Percentiles rank a stretch among this genome's conserved stretches.
These are phyloP conservation scores for Panus rudis DNA, from an alignment of 768 basidiomycete genomes.

Conservation along the genomic window DNA sequence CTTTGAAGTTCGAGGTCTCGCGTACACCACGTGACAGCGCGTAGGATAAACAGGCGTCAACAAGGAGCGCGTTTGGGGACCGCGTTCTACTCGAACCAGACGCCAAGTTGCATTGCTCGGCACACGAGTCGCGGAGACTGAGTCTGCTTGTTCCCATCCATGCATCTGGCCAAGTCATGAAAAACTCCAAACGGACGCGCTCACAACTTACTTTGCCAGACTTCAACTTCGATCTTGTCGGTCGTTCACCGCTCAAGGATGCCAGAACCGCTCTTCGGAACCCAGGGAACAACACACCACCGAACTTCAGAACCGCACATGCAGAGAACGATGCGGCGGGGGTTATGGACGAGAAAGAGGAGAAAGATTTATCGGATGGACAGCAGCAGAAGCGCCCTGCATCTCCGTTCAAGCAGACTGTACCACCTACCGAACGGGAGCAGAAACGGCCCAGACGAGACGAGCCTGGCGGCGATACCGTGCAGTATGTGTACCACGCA, in stretches of 20 bases:
- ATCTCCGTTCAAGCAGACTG: background rate
- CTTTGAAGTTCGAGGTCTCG: too few species aligned
- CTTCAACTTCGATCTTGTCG: background rate
- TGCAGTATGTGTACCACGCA: background rate
- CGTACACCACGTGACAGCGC: too few species aligned
- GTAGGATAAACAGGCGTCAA: too few species aligned
- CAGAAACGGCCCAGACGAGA: constrained; percentile 6
- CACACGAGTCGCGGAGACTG: too few species aligned
- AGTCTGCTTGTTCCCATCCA: too few species aligned
- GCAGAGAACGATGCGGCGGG: background rate
- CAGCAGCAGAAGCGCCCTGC: constrained; percentile 7
- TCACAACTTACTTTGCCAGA: constrained; percentile 7
- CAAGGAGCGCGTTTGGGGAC: too few species aligned
- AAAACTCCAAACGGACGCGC: constrained; percentile 4
- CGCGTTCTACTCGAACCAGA: too few species aligned
- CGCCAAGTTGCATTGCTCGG: too few species aligned
- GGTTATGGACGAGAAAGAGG: background rate
- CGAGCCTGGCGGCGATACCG: background rate
- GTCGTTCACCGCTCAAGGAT: constrained; percentile 2
- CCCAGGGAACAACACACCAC: background rate
- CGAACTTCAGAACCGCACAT: background rate
- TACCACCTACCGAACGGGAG: constrained; percentile 2
- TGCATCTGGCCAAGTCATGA: too few species aligned
- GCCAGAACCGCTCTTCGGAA: background rate
- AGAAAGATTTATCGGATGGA: constrained; percentile 1